Evolutionary conservation across 441 rosid genomes (phyloP).

Genomic region (Corymbia citriodora): DNA sequence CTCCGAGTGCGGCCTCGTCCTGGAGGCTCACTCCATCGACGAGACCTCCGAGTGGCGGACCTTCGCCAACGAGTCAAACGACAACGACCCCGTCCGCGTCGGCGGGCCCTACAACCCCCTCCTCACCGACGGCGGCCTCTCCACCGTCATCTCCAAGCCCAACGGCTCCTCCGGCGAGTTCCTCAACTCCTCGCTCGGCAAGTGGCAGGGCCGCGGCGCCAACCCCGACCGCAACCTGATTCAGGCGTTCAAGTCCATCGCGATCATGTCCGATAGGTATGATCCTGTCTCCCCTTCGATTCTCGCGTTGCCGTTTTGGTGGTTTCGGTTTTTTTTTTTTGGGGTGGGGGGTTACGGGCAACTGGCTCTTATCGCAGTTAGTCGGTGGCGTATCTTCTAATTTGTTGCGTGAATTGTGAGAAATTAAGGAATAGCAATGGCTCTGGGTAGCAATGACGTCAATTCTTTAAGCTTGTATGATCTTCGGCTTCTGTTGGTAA

Average conservation of each 20-base stretch:
- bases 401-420: not conserved
- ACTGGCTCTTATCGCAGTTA: not conserved
- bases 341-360: not conserved
- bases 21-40: conserved; percentile 40
- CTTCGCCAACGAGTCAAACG: conserved; percentile 32
- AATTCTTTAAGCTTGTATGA: not conserved
- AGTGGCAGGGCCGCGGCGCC: conserved; percentile 37
- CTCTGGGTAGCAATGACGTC: not conserved
- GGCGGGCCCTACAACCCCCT: conserved; percentile 42
- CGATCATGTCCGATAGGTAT: conserved; percentile 37
- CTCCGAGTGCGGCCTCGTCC: conserved; percentile 43
- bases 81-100: conserved; percentile 40
- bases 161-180: conserved; percentile 21
- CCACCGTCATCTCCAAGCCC: conserved; percentile 38
- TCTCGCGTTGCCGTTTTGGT: not conserved
- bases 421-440: not conserved
- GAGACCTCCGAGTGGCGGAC: conserved; percentile 48
- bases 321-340: not conserved
- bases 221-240: conserved; percentile 24
- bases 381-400: not conserved
- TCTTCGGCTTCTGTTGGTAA: not conserved
- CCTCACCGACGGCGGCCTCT: conserved; percentile 31
- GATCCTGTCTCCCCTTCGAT: not conserved
- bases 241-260: conserved; percentile 32
- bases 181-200: conserved; percentile 23